phyloP scores from a whole-genome alignment of 2,329 filamentous ascomycete species.

The Colletotrichum echinochloae region DNA sequence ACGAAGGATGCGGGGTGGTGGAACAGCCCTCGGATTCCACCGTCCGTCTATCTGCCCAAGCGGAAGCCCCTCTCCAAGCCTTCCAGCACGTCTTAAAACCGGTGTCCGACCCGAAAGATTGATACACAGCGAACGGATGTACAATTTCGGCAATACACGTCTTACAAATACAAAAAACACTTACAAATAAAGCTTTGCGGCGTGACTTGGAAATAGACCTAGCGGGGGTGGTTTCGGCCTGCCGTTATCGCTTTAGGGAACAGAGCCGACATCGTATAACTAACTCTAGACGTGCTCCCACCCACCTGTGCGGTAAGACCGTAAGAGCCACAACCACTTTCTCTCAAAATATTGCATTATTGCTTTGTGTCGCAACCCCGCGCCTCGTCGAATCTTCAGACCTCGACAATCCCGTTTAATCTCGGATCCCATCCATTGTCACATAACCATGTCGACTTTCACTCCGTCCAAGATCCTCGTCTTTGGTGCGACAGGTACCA shows the following conservation, averaged over 20 bases:
- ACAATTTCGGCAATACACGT: slow-evolving; percentile 15
- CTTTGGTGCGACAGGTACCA: slow-evolving; percentile 57
- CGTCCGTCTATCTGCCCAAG: not conserved
- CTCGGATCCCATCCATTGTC: not conserved
- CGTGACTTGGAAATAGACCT: slow-evolving; percentile 15
- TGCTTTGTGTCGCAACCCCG: not conserved
- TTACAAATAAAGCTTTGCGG: not conserved
- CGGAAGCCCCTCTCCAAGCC: slow-evolving; percentile 17
- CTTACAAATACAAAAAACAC: not conserved
- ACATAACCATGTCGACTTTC: slow-evolving; percentile 26
- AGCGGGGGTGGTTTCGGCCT: slow-evolving; percentile 17
- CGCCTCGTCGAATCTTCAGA: no score
- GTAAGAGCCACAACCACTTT: not conserved
- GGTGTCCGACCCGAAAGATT: slow-evolving; percentile 26
- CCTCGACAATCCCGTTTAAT: not conserved
- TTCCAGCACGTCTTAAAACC: slow-evolving; percentile 29
- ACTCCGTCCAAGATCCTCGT: slow-evolving; percentile 34
- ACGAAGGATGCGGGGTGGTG: slow-evolving; percentile 14
- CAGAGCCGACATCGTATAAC: slow-evolving; percentile 21
- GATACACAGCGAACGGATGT: slow-evolving; percentile 31
- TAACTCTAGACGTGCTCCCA: not conserved
- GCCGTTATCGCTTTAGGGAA: slow-evolving; percentile 27
- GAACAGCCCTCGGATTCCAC: slow-evolving; percentile 25
- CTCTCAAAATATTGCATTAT: not conserved
- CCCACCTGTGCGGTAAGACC: no score